Conservation (phyloP, 2,329 filamentous ascomycete species). For the Ramularia endophylla region DNA sequence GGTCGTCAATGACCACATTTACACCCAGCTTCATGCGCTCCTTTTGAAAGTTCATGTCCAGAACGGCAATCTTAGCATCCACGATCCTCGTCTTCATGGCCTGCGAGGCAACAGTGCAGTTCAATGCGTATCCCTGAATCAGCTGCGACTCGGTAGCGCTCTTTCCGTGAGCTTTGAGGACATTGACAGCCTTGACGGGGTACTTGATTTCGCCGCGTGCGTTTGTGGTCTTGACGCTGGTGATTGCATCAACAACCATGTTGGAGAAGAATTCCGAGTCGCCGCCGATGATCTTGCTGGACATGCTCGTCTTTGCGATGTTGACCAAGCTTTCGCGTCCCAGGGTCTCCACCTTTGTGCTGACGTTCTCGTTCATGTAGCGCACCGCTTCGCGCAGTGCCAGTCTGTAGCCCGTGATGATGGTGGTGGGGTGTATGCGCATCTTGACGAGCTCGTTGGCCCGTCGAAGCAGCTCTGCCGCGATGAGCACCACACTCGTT, state of each 20-base stretch:
- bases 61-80: slow-evolving; percentile 92
- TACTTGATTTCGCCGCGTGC: slow-evolving; percentile 90
- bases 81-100: slow-evolving; percentile 91
- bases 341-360: slow-evolving; percentile 87
- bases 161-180: slow-evolving; percentile 97
- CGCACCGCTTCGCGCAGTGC: slow-evolving; percentile 94
- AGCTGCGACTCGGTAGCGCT: slow-evolving; percentile 79
- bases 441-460: slow-evolving; percentile 99
- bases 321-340: slow-evolving; percentile 85
- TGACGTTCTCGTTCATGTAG: slow-evolving; percentile 98
- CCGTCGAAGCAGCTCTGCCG: slow-evolving; percentile 85
- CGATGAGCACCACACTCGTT: slow-evolving; percentile 95
- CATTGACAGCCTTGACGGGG: slow-evolving; percentile 97
- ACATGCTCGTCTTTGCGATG: slow-evolving; percentile 99
- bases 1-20: slow-evolving; percentile 96
- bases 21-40: slow-evolving; percentile 99
- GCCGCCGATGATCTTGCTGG: slow-evolving; percentile 94
- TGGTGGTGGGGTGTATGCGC: slow-evolving; percentile 98
- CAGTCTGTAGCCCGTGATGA: slow-evolving; percentile 96
- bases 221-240: slow-evolving; percentile 88
- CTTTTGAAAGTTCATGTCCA: slow-evolving; percentile 99
- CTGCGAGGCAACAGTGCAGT: slow-evolving; percentile 97
- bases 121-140: slow-evolving; percentile 93
- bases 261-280: slow-evolving; percentile 96
- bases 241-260: slow-evolving; percentile 96